phyloP scores from a whole-genome alignment of 2,329 filamentous ascomycete genomes.

The Penicillium decumbens region DNA sequence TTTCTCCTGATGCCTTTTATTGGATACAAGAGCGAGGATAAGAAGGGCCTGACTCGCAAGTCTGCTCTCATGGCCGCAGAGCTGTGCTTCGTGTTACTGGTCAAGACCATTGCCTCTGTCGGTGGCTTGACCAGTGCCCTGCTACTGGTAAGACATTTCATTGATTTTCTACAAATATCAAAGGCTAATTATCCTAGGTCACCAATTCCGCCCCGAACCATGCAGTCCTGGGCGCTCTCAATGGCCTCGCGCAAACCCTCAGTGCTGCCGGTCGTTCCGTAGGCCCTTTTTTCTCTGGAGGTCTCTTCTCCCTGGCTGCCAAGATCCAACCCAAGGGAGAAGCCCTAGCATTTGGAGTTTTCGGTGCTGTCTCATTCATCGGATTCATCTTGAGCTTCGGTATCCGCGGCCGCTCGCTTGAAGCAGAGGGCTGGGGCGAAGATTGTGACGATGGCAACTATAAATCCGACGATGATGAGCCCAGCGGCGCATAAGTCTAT shows the following conservation, averaged over 20 bases:
- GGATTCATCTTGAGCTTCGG: conserved; percentile 77
- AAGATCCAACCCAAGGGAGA: conserved; percentile 75
- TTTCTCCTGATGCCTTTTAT: conserved; percentile 89
- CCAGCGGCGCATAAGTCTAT: conserved; percentile 9
- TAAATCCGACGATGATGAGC: conserved; percentile 47
- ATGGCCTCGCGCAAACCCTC: conserved; percentile 89
- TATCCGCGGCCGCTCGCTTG: conserved; percentile 61
- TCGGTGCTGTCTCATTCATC: conserved; percentile 73
- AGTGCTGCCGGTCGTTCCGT: conserved; percentile 84
- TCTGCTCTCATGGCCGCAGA: conserved; percentile 72
- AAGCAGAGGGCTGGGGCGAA: conserved; percentile 54
- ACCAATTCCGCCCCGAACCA: conserved; percentile 88
- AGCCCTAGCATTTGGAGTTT: conserved; percentile 77
- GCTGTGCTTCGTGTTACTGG: conserved; percentile 70
- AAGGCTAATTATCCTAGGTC: conserved; percentile 53
- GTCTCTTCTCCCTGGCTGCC: conserved; percentile 74
- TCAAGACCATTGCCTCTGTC: conserved; percentile 88
- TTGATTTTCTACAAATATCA: background rate
- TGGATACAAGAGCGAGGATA: conserved; percentile 63
- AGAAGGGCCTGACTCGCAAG: conserved; percentile 58
- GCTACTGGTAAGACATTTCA: conserved; percentile 60
- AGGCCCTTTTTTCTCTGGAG: conserved; percentile 82
- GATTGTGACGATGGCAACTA: conserved; percentile 40
- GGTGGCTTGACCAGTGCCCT: conserved; percentile 86
- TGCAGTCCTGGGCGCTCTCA: conserved; percentile 79